Percentiles rank a stretch among this genome's conserved stretches.
Conservation (phyloP, 2,329 filamentous ascomycete genomes). For the Fusarium ambrosium region DNA sequence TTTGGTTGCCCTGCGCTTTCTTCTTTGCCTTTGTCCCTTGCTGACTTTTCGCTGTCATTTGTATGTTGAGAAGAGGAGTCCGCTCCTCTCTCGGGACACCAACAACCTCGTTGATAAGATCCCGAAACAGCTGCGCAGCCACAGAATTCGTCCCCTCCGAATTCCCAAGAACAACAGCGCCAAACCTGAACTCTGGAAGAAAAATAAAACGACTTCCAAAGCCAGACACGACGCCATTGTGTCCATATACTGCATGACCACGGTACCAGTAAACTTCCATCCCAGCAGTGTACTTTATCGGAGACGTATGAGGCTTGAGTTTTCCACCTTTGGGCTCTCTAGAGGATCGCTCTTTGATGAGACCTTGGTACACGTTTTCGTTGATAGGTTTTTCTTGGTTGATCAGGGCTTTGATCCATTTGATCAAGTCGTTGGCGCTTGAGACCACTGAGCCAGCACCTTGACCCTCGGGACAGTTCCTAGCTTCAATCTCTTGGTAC, state of each 20-base stretch:
- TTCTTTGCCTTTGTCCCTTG: neutral
- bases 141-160: conserved; percentile 31
- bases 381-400: conserved; percentile 41
- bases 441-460: conserved; percentile 49
- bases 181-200: conserved; percentile 45
- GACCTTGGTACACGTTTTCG: conserved; percentile 40
- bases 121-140: conserved; percentile 29
- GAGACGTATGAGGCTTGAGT: conserved; percentile 19
- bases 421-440: conserved; percentile 48
- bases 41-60: neutral
- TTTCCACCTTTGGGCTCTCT: conserved; percentile 23
- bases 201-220: conserved; percentile 46
- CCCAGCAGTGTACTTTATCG: conserved; percentile 38
- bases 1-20: neutral
- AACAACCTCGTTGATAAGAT: conserved; percentile 39
- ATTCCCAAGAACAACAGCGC: conserved; percentile 46
- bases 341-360: conserved; percentile 37
- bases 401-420: conserved; percentile 48
- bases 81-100: conserved; percentile 1
- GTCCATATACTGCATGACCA: conserved; percentile 39
- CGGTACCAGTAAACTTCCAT: conserved; percentile 43
- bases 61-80: neutral
- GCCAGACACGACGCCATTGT: conserved; percentile 45
- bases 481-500: conserved; percentile 9
- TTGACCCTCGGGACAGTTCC: conserved; percentile 45